Base-by-base conservation (phyloP, 2,329 filamentous ascomycete species). In the Helotiales sp. region DNA sequence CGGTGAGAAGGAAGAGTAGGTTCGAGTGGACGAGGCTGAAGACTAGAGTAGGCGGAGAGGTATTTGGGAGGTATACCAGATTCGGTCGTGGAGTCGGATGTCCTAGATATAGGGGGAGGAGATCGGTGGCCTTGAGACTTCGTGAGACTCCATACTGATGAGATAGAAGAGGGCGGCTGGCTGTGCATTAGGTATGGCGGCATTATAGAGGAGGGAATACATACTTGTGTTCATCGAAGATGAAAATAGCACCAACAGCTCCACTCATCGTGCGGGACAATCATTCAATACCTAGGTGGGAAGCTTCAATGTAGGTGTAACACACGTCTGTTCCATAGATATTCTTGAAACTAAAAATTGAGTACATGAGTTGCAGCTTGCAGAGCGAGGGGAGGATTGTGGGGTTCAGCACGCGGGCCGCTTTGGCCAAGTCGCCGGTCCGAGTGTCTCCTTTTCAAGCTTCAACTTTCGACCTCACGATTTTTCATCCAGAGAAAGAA, bases 141-240 rank as follows among this genome's bases (percentile, higher is more conserved):
- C 91, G 87, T 60, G 86, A 89, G 60, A 88, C 86, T n/a, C n/a
- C 27, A 79, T 96, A 99, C 71, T 86, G 87, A 75, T 98, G 93
- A 66, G 93, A 90, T 70, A 99, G 85, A 67, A 98, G 85, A 65
- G 89, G 85, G 69, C 84, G 88, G 76, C 93, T 96, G 66, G 24
- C 19, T 31, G 19, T 22, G 12, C 13, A 29, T 13, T 59, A 33
- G 56, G 57, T 42, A 49, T 15, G 10, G 9, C 15, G 44, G 88
- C 84, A 69, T 91, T 96, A 66, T 24, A 30, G 40, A 30, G 52
- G 69, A 36, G 19, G 47, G 36, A 40, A 57, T 60, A 54, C 82
- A 70, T 78, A 96, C 93, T 93, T 91, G 77, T 93, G 86, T 79
- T 97, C 93, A 83, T 98, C 93, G 75, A 90, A 97, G 73, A 99